Evolutionary conservation across 1,284 basidiomycete genomes (phyloP), one percentile per base, ranked within the genome.

Genomic region (Moesziomyces antarcticus): DNA sequence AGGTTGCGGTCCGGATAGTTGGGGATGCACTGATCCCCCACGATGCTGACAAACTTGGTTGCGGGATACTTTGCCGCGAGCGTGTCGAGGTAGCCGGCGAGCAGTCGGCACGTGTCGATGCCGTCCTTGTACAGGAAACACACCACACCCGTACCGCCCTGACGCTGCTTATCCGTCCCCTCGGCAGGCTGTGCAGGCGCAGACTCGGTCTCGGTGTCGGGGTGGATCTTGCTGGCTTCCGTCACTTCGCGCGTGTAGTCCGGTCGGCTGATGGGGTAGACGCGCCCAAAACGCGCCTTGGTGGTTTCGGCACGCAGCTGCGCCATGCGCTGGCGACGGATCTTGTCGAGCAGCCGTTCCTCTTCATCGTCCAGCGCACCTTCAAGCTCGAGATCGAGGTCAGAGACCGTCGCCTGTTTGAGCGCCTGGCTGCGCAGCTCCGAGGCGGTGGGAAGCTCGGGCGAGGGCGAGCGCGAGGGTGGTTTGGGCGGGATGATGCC

Each of bases 181-280:
- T 35, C 27, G 1, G 22, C 41, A 21, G 30, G 45, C 40, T 50
- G 27, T 16, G 22, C 42, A 13, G 30, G 41, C 3, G 35, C 46
- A 9, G 59, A 42, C 1, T 62, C 61, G 3, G 30, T 43, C 13
- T 67, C 41, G 0, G 50, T 59, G 24, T 72, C 62, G 56, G 91
- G 89, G 69, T 89, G 86, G 3, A 89, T 84, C 72, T 89, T 89
- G 84, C 94, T 97, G 1, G 93, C 93, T 62, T 98, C 94, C 0
- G 95, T 98, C 18, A 99, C 93, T 81, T 98, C 93, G 52, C 91
- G 87, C 35, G 92, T 96, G 85, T 98, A 99, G 84, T 97, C 95
- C 20, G 94, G 93, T 71, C 96, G 87, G 30, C 90, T 90, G 68
- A 99, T 96, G 3, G 94, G 94, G 85, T 85, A 92, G 50, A 98